Percentiles rank a stretch among this genome's conserved stretches.
phyloP scores from a whole-genome alignment of 75 land plant species.

The Picea sitchensis region DNA sequence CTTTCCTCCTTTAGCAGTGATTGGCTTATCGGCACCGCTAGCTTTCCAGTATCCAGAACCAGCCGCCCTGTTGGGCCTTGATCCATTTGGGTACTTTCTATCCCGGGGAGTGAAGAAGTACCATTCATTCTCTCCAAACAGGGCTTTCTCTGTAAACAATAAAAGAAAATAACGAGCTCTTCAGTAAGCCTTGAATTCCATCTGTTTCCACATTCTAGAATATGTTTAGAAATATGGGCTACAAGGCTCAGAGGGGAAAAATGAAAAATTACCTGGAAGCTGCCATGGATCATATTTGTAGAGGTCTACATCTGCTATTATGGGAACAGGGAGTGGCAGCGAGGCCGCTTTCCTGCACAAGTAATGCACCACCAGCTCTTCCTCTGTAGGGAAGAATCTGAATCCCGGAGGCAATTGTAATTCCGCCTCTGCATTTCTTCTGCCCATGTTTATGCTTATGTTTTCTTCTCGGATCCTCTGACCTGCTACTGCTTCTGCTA shows the following conservation, averaged over 20 bases:
- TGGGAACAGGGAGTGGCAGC: constrained; percentile 23
- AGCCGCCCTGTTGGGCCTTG: constrained; percentile 18
- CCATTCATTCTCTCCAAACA: constrained; percentile 12
- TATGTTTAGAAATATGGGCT: not conserved
- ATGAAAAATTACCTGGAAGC: constrained; percentile 15
- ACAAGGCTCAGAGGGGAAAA: not conserved
- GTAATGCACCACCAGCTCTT: constrained; percentile 29
- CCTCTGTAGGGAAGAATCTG: constrained; percentile 31
- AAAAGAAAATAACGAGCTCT: not conserved
- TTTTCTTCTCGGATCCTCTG: no score
- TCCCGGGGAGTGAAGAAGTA: constrained; percentile 16
- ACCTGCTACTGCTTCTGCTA: no score
- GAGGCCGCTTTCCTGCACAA: constrained; percentile 19
- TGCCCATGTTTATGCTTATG: not conserved
- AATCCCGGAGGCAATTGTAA: constrained; percentile 32
- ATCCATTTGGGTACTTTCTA: constrained; percentile 16
- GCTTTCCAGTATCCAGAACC: constrained; percentile 21
- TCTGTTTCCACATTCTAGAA: not conserved
- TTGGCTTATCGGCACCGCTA: constrained; percentile 14
- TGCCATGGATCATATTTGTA: constrained; percentile 29
- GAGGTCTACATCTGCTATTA: constrained; percentile 36
- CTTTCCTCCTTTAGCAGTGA: constrained; percentile 7
- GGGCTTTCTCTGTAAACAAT: constrained; percentile 6
- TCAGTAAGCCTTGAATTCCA: not conserved
- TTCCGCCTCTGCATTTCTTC: constrained; percentile 23